Percentiles rank a stretch among this genome's conserved stretches.
phyloP scores from a whole-genome alignment of 2,329 filamentous ascomycete genomes.

The Pseudogymnoascus sp. region DNA sequence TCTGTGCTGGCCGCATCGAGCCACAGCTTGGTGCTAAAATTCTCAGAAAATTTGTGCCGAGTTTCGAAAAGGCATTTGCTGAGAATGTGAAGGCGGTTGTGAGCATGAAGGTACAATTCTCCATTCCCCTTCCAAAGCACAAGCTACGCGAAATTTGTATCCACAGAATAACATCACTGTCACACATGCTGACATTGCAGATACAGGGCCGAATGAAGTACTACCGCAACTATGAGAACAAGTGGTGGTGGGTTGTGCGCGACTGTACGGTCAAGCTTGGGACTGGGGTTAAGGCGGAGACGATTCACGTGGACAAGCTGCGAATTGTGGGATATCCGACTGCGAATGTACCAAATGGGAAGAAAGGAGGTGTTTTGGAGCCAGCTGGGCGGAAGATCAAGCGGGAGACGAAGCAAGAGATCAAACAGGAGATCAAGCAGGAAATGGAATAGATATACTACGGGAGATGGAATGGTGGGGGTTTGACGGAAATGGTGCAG shows the following conservation, averaged over 20 bases:
- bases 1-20: conserved; percentile 15
- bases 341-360: background rate
- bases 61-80: background rate
- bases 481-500: background rate
- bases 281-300: background rate
- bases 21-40: conserved; percentile 13
- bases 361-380: background rate
- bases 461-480: background rate
- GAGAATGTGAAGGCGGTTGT: background rate
- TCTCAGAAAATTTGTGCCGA: conserved; percentile 3
- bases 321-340: background rate
- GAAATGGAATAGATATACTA: background rate
- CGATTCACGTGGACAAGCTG: background rate
- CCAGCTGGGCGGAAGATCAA: background rate
- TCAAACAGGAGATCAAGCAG: background rate
- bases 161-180: background rate
- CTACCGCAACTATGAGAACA: background rate
- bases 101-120: background rate
- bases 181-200: background rate
- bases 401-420: background rate
- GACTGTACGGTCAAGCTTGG: background rate
- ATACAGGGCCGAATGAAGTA: background rate
- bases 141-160: background rate
- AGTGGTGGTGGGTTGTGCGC: background rate
- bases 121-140: background rate